Base-by-base conservation (phyloP, 208 protist species). In the Leptomonas seymouri region DNA sequence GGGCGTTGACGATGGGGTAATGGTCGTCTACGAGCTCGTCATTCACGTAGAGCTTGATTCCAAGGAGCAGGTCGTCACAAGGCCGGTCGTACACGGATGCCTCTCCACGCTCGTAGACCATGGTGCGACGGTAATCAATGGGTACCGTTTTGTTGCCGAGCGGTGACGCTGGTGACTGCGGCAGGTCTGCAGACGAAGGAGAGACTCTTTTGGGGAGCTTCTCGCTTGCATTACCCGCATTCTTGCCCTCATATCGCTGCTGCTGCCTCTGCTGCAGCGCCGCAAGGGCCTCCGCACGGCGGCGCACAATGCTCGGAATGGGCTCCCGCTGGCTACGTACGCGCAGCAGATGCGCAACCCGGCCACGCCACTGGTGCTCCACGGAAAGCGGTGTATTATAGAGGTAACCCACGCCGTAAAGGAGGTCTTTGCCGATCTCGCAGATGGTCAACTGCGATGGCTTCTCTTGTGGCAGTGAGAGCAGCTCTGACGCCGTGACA, bases 351-450 rank as follows among this genome's bases (percentile, higher is more conserved):
- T 93, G 83, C 14, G 69, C 57, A 12, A 91, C 83, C 7, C 89
- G 85, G 42, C 68, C 62, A 25, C 85, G 82, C 85, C 89, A 91
- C 72, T 85, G 71, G 57, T 94, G 81, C 69, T 94, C 89, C 42
- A 82, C 82, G 49, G 74, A 86, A 45, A 94, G 85, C 11, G 89
- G 76, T 7, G 85, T 85, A 64, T 82, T 87, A 63, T 87, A 68
- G 5, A 94, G 73, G 59, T 87, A 94, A 36, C 74, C 89, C 65
- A 94, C 80, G 41, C 83, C 89, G 76, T 94, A 94, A 0, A 94
- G 30, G 15, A 86, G 71, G 34, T 91, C 83, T 46, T 75, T 77
- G 49, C 89, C 85, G 20, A 94, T 48, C 36, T 84, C 77, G 45
- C 87, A 78, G n/a, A 77, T 54, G 1, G 45, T 70, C 30, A 60